Evolutionary conservation across 345 rosid genomes (phyloP), one percentile per base, ranked within the genome.

Genomic region (Anastatica hierochuntica): DNA sequence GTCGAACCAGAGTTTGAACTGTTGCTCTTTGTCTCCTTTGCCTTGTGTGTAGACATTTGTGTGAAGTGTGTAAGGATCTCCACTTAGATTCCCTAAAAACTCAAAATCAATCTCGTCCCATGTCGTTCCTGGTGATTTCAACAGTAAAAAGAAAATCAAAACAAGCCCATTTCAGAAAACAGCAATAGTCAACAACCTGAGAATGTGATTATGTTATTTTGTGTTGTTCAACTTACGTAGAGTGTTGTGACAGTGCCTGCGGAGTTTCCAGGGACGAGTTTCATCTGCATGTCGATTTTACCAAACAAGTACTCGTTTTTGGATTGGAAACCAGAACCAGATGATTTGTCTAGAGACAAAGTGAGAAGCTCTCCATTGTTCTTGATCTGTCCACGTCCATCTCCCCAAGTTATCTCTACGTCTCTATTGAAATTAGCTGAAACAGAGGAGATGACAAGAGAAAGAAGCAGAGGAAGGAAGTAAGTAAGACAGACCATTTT

Each of bases 31-130:
- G 71, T 76, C 72, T 14, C 88, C 84, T 62, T 76, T 76, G 19
- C 84, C 88, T 58, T 75, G 74, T 19, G 70, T 65, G 50, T 67
- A 76, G 16, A 79, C 24, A 5, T 21, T 21, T 21, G 24, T 21
- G 24, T 21, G 24, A 21, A 21, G 24, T 21, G 24, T 21, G 24
- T n/a, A n/a, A n/a, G n/a, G n/a, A n/a, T n/a, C n/a, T n/a, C n/a
- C n/a, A n/a, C n/a, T n/a, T n/a, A n/a, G 42, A 37, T 82, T 82
- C 9, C 88, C 88, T 11, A 82, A 53, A 62, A 82, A 82, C 74
- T 77, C 85, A 14, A 71, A 76, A 37, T 79, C 88, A 10, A 82
- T 76, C 62, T 82, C 85, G 51, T 82, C 88, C 85, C 88, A 81
- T n/a, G 77, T 43, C 14, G 81, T 67, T 63, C 85, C 89, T 8